Evolutionary conservation across 106 monocot species (phyloP).

Genomic region (Vanilla planifolia): DNA sequence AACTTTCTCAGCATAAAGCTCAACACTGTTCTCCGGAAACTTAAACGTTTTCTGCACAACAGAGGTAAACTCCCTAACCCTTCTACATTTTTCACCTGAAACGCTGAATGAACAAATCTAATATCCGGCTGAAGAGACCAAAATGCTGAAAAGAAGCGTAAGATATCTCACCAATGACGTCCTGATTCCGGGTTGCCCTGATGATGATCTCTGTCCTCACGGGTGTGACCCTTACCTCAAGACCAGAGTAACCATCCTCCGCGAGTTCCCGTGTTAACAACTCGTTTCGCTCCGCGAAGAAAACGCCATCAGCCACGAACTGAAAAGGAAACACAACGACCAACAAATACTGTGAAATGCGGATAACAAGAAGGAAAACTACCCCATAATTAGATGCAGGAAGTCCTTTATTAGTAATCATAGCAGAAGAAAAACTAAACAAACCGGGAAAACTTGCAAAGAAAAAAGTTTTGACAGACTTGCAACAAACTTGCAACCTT

Average conservation of each 20-base stretch:
- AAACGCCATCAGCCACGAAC: conserved; percentile 24
- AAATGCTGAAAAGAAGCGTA: no score
- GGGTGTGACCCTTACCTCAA: conserved; percentile 25
- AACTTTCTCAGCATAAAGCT: conserved; percentile 39
- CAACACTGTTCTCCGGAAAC: conserved; percentile 31
- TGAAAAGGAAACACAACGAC: background rate
- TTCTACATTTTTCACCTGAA: conserved; percentile 29
- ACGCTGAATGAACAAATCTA: background rate
- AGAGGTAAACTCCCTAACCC: conserved; percentile 35
- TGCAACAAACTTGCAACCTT: background rate
- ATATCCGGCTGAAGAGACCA: no score
- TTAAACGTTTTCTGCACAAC: conserved; percentile 38
- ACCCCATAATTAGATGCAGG: no score
- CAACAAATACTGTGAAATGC: background rate
- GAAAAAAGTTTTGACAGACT: no score
- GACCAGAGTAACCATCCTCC: conserved; percentile 26
- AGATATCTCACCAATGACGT: conserved; percentile 7
- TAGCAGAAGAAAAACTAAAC: no score
- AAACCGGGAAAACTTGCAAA: no score
- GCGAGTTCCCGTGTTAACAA: conserved; percentile 20
- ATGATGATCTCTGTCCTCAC: conserved; percentile 25
- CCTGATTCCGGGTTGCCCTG: conserved; percentile 16
- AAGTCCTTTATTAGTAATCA: no score
- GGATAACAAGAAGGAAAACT: background rate
- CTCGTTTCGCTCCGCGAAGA: conserved; percentile 24